phyloP scores from a whole-genome alignment of 2,329 filamentous ascomycete genomes.

The Monosporascus sp. region DNA sequence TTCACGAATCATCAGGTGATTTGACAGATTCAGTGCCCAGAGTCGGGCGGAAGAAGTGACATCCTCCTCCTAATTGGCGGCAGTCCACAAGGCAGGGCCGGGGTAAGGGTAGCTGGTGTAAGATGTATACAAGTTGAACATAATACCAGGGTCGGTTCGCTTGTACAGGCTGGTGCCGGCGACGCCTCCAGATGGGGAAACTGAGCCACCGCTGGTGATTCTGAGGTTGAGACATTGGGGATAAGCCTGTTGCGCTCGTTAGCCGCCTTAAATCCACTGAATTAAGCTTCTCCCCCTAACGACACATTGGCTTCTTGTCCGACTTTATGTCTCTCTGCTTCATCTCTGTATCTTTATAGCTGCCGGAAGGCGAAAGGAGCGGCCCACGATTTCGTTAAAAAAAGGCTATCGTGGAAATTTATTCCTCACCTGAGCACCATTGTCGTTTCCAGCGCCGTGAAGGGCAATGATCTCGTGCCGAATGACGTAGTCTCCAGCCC shows the following conservation, averaged over 20 bases:
- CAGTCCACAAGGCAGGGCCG: conserved; percentile 19
- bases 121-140: conserved; percentile 18
- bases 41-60: not conserved
- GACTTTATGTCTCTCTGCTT: no score
- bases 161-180: conserved; percentile 25
- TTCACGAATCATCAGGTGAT: not conserved
- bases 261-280: not conserved
- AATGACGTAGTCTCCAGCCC: conserved; percentile 43
- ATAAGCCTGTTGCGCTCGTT: conserved; percentile 25
- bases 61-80: conserved; percentile 10
- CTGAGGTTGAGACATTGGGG: conserved; percentile 41
- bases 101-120: conserved; percentile 20
- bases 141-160: conserved; percentile 21
- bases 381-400: no score
- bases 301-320: no score
- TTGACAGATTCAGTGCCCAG: not conserved
- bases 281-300: no score
- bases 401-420: not conserved
- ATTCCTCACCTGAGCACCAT: conserved; percentile 23
- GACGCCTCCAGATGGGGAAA: conserved; percentile 23
- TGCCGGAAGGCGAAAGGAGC: no score
- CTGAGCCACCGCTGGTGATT: conserved; percentile 29
- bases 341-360: no score
- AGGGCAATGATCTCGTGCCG: conserved; percentile 47
- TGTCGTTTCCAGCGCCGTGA: conserved; percentile 31